Conservation (phyloP, 2,329 filamentous ascomycete genomes). For the Botrytis pseudocinerea region DNA sequence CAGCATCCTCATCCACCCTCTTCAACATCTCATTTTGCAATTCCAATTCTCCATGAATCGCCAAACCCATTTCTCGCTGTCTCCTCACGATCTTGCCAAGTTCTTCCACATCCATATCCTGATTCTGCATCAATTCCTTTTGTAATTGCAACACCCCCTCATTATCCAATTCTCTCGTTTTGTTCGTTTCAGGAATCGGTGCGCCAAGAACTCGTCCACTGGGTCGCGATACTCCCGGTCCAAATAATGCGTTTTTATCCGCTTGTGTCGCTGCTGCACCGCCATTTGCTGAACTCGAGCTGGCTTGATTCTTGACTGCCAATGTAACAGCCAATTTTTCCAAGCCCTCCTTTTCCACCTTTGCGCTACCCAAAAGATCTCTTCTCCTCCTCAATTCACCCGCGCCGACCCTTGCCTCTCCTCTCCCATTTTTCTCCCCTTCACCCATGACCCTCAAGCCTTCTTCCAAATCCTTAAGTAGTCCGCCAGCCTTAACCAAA, state of each 20-base stretch:
- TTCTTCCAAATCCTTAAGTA: slow-evolving; percentile 64
- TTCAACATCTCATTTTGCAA: slow-evolving; percentile 71
- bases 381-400: slow-evolving; percentile 72
- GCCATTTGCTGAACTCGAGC: slow-evolving; percentile 24
- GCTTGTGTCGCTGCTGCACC: slow-evolving; percentile 37
- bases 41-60: slow-evolving; percentile 73
- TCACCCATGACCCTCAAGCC: slow-evolving; percentile 62
- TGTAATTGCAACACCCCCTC: slow-evolving; percentile 72
- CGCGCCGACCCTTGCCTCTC: slow-evolving; percentile 56
- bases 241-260: slow-evolving; percentile 51
- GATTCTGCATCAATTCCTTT: slow-evolving; percentile 69
- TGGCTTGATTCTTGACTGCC: slow-evolving; percentile 47
- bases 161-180: slow-evolving; percentile 76
- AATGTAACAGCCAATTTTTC: slow-evolving; percentile 69
- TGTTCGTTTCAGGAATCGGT: slow-evolving; percentile 71
- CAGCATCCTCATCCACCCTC: slow-evolving; percentile 64
- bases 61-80: slow-evolving; percentile 75
- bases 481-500: slow-evolving; percentile 65
- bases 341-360: slow-evolving; percentile 73
- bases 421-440: slow-evolving; percentile 40
- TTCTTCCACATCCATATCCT: slow-evolving; percentile 71
- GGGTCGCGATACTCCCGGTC: slow-evolving; percentile 41
- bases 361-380: slow-evolving; percentile 68
- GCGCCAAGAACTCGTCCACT: slow-evolving; percentile 70
- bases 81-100: slow-evolving; percentile 68